Conservation (phyloP, 805 yeast genomes). For the Saccharomycopsis sp. region DNA sequence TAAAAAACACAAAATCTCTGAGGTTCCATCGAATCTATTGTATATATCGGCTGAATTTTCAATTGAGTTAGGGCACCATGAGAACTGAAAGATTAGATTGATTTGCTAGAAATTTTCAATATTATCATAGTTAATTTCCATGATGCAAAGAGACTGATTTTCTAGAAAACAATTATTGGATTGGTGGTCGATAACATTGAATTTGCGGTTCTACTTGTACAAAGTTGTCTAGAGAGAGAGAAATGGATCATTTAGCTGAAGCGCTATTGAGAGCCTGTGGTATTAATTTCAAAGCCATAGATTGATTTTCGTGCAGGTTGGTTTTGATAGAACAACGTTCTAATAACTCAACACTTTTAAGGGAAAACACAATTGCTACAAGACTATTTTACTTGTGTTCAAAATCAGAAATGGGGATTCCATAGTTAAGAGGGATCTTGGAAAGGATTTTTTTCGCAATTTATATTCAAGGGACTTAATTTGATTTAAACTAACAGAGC, state of each 20-base stretch:
- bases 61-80: no score
- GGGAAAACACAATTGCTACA: conserved; percentile 79
- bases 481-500: no score
- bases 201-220: conserved; percentile 35
- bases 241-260: conserved; percentile 13
- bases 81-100: no score
- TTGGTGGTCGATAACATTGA: conserved; percentile 30
- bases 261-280: conserved; percentile 9
- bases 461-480: no score
- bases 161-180: background rate
- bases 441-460: no score
- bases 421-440: no score
- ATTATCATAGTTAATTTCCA: conserved; percentile 2
- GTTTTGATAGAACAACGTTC: conserved; percentile 21
- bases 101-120: no score
- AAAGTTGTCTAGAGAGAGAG: conserved; percentile 6
- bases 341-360: conserved; percentile 39
- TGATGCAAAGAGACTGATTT: background rate
- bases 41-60: no score
- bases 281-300: conserved; percentile 3
- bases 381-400: conserved; percentile 68
- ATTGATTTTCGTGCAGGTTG: conserved; percentile 6
- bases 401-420: conserved; percentile 41
- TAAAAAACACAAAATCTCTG: no score
- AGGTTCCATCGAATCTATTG: no score